Evolutionary conservation across 805 yeast genomes (phyloP).

Genomic region (Pichia eremophila): DNA sequence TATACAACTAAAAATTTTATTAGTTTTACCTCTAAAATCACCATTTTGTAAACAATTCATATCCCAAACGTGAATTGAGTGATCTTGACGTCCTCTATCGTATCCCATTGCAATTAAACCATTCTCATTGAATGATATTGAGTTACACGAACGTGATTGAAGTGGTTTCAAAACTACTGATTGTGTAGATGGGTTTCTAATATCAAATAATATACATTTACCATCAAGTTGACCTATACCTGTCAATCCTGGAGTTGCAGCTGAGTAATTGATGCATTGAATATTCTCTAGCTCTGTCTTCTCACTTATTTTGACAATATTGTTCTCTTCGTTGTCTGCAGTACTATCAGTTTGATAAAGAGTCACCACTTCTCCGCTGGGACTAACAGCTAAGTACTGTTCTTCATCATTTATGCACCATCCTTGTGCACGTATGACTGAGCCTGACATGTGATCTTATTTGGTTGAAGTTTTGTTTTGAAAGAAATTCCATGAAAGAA

Average conservation of each 20-base stretch:
- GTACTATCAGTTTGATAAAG: constrained; percentile 47
- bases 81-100: constrained; percentile 69
- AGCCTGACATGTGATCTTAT: constrained; percentile 41
- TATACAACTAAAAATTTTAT: constrained; percentile 45
- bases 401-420: constrained; percentile 54
- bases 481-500: too few relatives aligned
- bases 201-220: constrained; percentile 50
- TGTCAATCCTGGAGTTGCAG: constrained; percentile 43
- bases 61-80: constrained; percentile 75
- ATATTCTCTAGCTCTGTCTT: constrained; percentile 59
- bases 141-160: constrained; percentile 66
- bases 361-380: constrained; percentile 72
- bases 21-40: constrained; percentile 40
- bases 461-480: background rate
- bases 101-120: constrained; percentile 69
- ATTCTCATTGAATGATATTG: constrained; percentile 56
- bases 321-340: constrained; percentile 34
- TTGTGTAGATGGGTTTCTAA: constrained; percentile 27
- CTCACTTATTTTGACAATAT: constrained; percentile 41
- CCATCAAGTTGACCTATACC: constrained; percentile 76
- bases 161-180: constrained; percentile 43
- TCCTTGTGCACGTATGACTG: constrained; percentile 45
- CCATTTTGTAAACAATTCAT: constrained; percentile 28
- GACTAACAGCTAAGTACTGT: constrained; percentile 58
- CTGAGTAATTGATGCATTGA: constrained; percentile 58